Evolutionary conservation across 306 rosid species (phyloP).

Genomic region (Castanospermum australe): DNA sequence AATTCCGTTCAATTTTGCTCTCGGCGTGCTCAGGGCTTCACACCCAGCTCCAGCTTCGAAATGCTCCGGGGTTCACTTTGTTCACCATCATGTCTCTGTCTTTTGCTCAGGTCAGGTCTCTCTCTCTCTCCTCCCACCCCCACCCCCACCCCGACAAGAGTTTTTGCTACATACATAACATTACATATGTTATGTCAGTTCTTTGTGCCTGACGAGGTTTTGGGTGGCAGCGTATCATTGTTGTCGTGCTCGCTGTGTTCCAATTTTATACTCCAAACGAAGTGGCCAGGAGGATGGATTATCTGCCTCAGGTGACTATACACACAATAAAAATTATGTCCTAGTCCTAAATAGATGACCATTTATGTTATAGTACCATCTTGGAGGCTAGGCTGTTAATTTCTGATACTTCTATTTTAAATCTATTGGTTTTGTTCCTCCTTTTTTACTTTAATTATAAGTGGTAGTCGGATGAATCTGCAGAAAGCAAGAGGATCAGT

Average conservation of each 20-base stretch:
- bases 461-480: constrained; percentile 23
- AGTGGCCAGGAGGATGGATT: constrained; percentile 46
- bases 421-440: not conserved
- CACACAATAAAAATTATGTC: not conserved
- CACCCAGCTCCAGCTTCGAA: constrained; percentile 35
- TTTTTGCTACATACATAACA: not conserved
- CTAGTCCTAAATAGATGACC: not conserved
- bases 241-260: constrained; percentile 37
- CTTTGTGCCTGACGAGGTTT: not conserved
- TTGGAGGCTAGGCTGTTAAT: not conserved
- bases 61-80: constrained; percentile 23
- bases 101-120: constrained; percentile 43
- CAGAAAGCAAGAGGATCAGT: constrained; percentile 49
- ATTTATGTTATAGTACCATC: not conserved
- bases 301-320: constrained; percentile 54
- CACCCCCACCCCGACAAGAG: not conserved
- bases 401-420: not conserved
- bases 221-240: constrained; percentile 40
- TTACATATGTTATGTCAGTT: not conserved
- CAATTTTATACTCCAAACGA: constrained; percentile 48
- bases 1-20: constrained; percentile 35
- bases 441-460: not conserved
- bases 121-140: too few relatives aligned
- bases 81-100: constrained; percentile 30
- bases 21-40: constrained; percentile 30